A percentile compares a stretch with the other conserved stretches of the same genome.
Evolutionary conservation across 1,284 basidiomycete species (phyloP).

Genomic region (Tilletia walkeri): DNA sequence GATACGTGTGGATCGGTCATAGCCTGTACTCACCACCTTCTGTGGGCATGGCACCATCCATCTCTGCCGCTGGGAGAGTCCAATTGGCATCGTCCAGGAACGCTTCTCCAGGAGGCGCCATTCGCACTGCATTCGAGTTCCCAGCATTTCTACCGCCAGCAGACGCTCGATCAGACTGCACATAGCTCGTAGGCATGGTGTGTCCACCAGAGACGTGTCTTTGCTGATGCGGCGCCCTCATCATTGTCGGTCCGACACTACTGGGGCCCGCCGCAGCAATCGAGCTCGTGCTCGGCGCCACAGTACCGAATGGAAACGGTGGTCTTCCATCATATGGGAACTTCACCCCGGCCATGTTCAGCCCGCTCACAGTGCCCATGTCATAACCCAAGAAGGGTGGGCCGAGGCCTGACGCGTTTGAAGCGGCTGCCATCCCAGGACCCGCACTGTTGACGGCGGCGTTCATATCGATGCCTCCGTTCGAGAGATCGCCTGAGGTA

Average conservation of each 20-base stretch:
- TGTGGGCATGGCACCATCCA: slow-evolving; percentile 16
- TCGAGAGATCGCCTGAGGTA: not conserved
- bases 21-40: not conserved
- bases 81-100: slow-evolving; percentile 5
- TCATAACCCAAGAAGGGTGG: not conserved
- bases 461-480: not conserved
- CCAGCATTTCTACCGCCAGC: not conserved
- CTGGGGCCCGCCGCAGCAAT: not conserved
- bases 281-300: slow-evolving; percentile 7
- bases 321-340: not conserved
- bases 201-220: not conserved
- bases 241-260: slow-evolving; percentile 11
- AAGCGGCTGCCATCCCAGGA: no score
- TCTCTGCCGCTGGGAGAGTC: not conserved
- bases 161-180: not conserved
- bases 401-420: not conserved
- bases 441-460: not conserved
- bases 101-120: not conserved
- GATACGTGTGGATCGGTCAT: no score
- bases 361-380: not conserved
- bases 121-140: not conserved
- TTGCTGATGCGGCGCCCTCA: slow-evolving; percentile 9
- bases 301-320: not conserved
- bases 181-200: not conserved
- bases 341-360: not conserved